Evolutionary conservation across 1,284 basidiomycete species (phyloP).

Genomic region (Tilletia walkeri): DNA sequence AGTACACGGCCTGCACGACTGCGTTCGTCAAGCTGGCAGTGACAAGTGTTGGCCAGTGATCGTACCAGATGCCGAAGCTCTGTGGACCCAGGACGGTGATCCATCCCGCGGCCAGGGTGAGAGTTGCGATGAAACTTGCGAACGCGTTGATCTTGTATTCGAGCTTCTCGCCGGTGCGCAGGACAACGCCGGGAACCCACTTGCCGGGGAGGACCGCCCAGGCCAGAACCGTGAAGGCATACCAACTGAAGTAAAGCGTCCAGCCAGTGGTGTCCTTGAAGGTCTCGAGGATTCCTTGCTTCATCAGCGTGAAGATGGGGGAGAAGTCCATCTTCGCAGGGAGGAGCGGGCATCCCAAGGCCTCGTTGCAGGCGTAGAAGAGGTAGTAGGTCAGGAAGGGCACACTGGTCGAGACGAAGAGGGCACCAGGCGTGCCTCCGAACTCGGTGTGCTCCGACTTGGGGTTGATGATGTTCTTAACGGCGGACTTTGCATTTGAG

Average conservation of each 20-base stretch:
- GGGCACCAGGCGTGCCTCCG: slow-evolving; percentile 76
- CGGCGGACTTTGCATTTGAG: background rate
- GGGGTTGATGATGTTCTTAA: slow-evolving; percentile 56
- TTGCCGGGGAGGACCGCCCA: slow-evolving; percentile 86
- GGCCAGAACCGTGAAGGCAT: slow-evolving; percentile 75
- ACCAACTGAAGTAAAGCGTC: slow-evolving; percentile 81
- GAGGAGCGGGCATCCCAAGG: slow-evolving; percentile 44
- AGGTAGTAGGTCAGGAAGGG: slow-evolving; percentile 75
- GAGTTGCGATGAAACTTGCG: slow-evolving; percentile 68
- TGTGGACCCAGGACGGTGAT: slow-evolving; percentile 73
- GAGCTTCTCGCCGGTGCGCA: slow-evolving; percentile 74
- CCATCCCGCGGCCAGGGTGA: slow-evolving; percentile 65
- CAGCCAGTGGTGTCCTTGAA: slow-evolving; percentile 78
- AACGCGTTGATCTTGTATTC: slow-evolving; percentile 95
- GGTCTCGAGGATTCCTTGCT: slow-evolving; percentile 34
- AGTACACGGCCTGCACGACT: slow-evolving; percentile 64
- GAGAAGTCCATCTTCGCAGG: slow-evolving; percentile 30
- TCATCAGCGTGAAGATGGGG: slow-evolving; percentile 28
- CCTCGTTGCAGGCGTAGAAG: slow-evolving; percentile 80
- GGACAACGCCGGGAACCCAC: slow-evolving; percentile 72
- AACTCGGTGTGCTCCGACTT: slow-evolving; percentile 72
- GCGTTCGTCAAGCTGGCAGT: slow-evolving; percentile 82
- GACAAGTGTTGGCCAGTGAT: slow-evolving; percentile 85
- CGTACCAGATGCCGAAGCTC: slow-evolving; percentile 82
- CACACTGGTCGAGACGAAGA: slow-evolving; percentile 70